These are phyloP conservation scores for Cicer arietinum DNA, from an alignment of 306 rosid species.

Conservation along the genomic window DNA sequence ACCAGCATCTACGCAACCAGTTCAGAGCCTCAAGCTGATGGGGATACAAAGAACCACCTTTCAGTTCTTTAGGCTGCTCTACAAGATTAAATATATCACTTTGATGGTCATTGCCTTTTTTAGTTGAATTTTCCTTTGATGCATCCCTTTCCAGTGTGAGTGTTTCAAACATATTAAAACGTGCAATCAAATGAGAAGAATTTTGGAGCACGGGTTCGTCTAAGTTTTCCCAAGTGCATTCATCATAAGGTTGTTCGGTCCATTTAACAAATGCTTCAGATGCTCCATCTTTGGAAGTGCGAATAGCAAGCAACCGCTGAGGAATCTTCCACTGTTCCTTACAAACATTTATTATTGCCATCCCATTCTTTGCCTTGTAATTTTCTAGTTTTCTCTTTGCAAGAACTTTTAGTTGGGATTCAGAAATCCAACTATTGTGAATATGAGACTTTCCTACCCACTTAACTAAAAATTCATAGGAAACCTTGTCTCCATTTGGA, in stretches of 20 bases:
- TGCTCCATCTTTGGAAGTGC: constrained; percentile 57
- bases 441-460: constrained; percentile 96
- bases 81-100: constrained; percentile 72
- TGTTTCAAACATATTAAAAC: constrained; percentile 67
- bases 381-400: constrained; percentile 99
- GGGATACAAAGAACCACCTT: constrained; percentile 96
- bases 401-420: constrained; percentile 82
- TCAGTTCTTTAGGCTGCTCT: constrained; percentile 93
- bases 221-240: constrained; percentile 97
- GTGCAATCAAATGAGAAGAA: constrained; percentile 63
- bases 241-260: constrained; percentile 91
- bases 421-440: constrained; percentile 94
- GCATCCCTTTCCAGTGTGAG: constrained; percentile 73
- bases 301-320: constrained; percentile 87
- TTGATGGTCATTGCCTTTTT: constrained; percentile 57
- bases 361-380: constrained; percentile 96
- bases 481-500: constrained; percentile 55
- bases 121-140: constrained; percentile 58
- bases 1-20: constrained; percentile 99
- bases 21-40: constrained; percentile 99
- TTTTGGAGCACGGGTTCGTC: constrained; percentile 77
- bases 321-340: constrained; percentile 96
- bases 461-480: constrained; percentile 80
- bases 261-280: constrained; percentile 87
- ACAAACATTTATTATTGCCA: constrained; percentile 75